Evolutionary conservation across 495 filamentous ascomycete species (phyloP), one percentile per base, ranked within the genome.

Genomic region (Pseudomonodictys pantanalensis): DNA sequence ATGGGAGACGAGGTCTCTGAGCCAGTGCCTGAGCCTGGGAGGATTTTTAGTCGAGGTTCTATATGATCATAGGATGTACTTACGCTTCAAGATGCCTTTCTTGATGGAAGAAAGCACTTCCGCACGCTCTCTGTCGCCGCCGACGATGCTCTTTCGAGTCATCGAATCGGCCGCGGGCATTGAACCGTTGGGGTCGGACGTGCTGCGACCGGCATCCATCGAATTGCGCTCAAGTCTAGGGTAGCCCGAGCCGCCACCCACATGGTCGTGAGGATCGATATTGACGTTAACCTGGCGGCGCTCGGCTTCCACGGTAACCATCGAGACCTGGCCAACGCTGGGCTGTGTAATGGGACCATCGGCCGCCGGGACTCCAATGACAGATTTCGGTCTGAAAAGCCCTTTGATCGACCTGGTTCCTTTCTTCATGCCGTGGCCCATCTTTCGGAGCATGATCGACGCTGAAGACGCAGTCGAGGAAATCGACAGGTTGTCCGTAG

Each of bases 391-490:
- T 59, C 93, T 81, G 76, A 99, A 99, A 9, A 99, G 77, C 25
- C 93, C 93, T 65, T 96, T 95, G 43, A 99, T 80, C 8, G 92
- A 97, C 29, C 91, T 79, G 22, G 85, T 87, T 17, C 88, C 86
- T 72, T 90, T 92, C 81, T 96, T 99, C 86, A 97, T 87, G 20
- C 95, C 92, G 58, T 90, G 88, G 66, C 93, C 95, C 95, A 99
- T 97, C 78, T 99, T 99, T 26, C 93, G 85, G 68, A 99, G 92
- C 93, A 99, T 99, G 62, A 99, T 87, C 32, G 95, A 97, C 23
- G 93, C 93, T 20, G 93, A 99, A 6, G 95, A 97, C 26, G 93
- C 93, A 17, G 93, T 97, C 11, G 95, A 97, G 3, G 92, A 97
- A 52, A 99, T 91, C 2, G 95, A 97, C 15, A 99, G 72, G 59